Percentiles rank a stretch among this genome's conserved stretches.
phyloP scores from a whole-genome alignment of 345 rosid genomes.

The Eutrema yunnanense region DNA sequence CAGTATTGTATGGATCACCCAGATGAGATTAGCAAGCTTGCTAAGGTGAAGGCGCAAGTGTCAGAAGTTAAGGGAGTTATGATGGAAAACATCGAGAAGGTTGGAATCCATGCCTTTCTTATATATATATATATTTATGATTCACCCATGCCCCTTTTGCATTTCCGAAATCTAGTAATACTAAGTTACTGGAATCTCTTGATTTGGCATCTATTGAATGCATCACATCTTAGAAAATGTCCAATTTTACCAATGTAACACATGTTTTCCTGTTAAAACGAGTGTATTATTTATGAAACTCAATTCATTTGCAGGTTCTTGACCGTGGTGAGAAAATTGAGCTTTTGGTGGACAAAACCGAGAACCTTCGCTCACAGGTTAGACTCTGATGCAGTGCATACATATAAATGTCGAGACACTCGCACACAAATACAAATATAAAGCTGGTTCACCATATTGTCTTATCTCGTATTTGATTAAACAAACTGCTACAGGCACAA shows the following conservation, averaged over 20 bases:
- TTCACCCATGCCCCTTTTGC: neutral
- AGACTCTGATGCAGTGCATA: neutral
- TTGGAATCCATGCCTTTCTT: constrained; percentile 3
- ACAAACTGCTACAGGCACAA: constrained; percentile 61
- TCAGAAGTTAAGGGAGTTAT: constrained; percentile 98
- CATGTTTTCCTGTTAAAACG: neutral
- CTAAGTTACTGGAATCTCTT: neutral
- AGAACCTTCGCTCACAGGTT: constrained; percentile 96
- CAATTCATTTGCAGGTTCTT: constrained; percentile 57
- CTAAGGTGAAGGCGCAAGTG: constrained; percentile 98
- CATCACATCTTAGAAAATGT: neutral
- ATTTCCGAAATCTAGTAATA: neutral
- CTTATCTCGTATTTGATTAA: neutral
- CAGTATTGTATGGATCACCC: constrained; percentile 93
- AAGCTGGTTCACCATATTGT: neutral
- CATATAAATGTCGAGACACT: neutral
- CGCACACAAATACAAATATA: neutral
- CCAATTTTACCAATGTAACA: neutral
- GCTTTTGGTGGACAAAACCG: constrained; percentile 96
- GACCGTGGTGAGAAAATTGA: constrained; percentile 99
- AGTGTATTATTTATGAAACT: neutral
- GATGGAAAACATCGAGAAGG: constrained; percentile 99
- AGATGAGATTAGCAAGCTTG: constrained; percentile 94
- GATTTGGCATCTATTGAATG: neutral
- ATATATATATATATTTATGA: neutral